Evolutionary conservation across 768 basidiomycete genomes (phyloP).

Genomic region (Auricularia sp.): DNA sequence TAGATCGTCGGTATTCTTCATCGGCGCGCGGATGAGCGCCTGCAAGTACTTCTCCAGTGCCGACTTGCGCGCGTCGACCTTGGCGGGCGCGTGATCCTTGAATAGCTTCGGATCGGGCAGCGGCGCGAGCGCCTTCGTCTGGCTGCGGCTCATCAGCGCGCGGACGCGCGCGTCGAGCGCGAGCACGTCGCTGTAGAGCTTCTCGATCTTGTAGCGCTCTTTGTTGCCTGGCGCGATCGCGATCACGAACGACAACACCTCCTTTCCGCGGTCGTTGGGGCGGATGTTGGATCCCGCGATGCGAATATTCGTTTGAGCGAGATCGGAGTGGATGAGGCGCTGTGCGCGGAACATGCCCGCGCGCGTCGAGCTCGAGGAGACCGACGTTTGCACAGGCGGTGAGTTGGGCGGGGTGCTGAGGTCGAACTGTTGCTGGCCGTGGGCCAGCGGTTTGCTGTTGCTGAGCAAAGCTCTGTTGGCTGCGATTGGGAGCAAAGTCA

Average conservation of each 20-base stretch:
- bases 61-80: slow-evolving; percentile 86
- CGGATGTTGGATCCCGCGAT: slow-evolving; percentile 79
- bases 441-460: not conserved
- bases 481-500: not conserved
- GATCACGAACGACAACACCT: slow-evolving; percentile 83
- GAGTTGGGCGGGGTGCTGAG: not conserved
- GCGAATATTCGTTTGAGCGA: slow-evolving; percentile 56
- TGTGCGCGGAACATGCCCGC: not conserved
- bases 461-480: not conserved
- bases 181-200: slow-evolving; percentile 89
- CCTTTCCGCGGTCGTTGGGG: slow-evolving; percentile 84
- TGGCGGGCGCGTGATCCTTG: slow-evolving; percentile 95
- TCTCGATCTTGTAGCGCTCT: slow-evolving; percentile 77
- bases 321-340: slow-evolving; percentile 37
- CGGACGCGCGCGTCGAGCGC: slow-evolving; percentile 72
- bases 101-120: slow-evolving; percentile 90
- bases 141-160: slow-evolving; percentile 41
- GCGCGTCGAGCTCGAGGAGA: not conserved
- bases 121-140: slow-evolving; percentile 59
- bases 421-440: not conserved
- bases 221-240: slow-evolving; percentile 64
- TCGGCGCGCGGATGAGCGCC: slow-evolving; percentile 66
- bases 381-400: not conserved
- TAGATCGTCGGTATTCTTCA: slow-evolving; percentile 82
- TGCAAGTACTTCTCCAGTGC: slow-evolving; percentile 76